phyloP scores from a whole-genome alignment of 306 rosid genomes.

The Glycine soja region DNA sequence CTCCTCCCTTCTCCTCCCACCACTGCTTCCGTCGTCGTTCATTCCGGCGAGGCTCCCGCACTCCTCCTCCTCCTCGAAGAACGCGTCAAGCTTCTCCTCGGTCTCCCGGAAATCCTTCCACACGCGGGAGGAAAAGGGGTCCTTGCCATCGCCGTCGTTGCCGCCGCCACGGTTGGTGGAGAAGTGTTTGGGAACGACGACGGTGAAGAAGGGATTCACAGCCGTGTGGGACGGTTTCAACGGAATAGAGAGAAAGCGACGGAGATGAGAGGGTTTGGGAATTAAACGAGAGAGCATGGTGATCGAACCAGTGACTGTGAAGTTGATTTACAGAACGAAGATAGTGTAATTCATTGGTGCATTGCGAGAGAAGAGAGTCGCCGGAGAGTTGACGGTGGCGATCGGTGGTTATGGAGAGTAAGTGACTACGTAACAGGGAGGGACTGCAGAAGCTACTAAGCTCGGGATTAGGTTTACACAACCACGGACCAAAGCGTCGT shows the following conservation, averaged over 20 bases:
- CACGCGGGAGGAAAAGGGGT: slow-evolving; percentile 34
- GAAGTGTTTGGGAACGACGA: slow-evolving; percentile 53
- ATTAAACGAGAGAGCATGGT: slow-evolving; percentile 89
- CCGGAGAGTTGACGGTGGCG: slow-evolving; percentile 32
- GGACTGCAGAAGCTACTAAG: neutral
- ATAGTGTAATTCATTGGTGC: slow-evolving; percentile 24
- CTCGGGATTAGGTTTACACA: slow-evolving; percentile 29
- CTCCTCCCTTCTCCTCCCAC: slow-evolving; percentile 1
- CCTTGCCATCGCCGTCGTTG: slow-evolving; percentile 43
- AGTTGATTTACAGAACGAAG: neutral
- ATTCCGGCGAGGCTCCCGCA: slow-evolving; percentile 44
- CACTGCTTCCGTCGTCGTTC: neutral
- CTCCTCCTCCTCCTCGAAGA: slow-evolving; percentile 49
- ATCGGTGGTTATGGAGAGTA: slow-evolving; percentile 20
- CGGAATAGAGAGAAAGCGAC: slow-evolving; percentile 52
- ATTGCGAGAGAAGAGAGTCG: neutral
- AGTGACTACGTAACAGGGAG: neutral
- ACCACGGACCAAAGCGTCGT: neutral
- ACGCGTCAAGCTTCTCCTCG: slow-evolving; percentile 56
- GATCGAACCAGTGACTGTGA: neutral
- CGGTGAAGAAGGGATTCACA: slow-evolving; percentile 28
- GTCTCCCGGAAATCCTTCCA: slow-evolving; percentile 62
- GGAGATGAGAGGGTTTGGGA: slow-evolving; percentile 72
- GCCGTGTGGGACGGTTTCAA: slow-evolving; percentile 38
- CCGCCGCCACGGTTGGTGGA: slow-evolving; percentile 48